Evolutionary conservation across 148 eudicot genomes (phyloP).

Genomic region (Cornus controversa): DNA sequence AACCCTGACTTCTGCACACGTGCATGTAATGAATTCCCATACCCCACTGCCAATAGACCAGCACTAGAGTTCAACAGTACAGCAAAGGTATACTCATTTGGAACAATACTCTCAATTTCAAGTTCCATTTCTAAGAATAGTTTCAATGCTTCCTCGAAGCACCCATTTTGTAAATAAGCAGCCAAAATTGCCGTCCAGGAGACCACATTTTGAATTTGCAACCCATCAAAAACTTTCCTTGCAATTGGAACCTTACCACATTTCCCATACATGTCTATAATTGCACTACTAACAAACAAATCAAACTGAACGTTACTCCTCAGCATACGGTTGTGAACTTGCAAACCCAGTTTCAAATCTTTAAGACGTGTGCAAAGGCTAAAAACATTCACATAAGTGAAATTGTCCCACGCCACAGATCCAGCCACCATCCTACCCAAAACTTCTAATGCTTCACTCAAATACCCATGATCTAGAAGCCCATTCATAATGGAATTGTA

Average conservation of each 20-base stretch:
- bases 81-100: constrained; percentile 44
- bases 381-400: constrained; percentile 32
- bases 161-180: constrained; percentile 37
- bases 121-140: constrained; percentile 39
- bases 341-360: constrained; percentile 38
- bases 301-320: constrained; percentile 30
- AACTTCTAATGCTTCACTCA: constrained; percentile 29
- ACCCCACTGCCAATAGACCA: constrained; percentile 38
- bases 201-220: constrained; percentile 36
- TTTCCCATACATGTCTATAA: constrained; percentile 54
- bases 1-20: constrained; percentile 37
- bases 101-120: constrained; percentile 28
- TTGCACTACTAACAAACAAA: constrained; percentile 34
- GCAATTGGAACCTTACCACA: constrained; percentile 39
- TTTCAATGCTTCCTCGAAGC: constrained; percentile 43
- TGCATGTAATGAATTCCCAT: constrained; percentile 40
- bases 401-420: constrained; percentile 29
- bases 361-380: constrained; percentile 32
- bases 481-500: constrained; percentile 38
- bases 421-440: constrained; percentile 25
- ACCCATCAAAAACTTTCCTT: constrained; percentile 31
- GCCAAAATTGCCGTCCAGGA: constrained; percentile 47
- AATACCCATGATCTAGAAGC: constrained; percentile 29
- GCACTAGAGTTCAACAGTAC: constrained; percentile 48
- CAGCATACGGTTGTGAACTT: constrained; percentile 36